Evolutionary conservation across 2,329 filamentous ascomycete species (phyloP).

Genomic region (Cytospora schulzeri): DNA sequence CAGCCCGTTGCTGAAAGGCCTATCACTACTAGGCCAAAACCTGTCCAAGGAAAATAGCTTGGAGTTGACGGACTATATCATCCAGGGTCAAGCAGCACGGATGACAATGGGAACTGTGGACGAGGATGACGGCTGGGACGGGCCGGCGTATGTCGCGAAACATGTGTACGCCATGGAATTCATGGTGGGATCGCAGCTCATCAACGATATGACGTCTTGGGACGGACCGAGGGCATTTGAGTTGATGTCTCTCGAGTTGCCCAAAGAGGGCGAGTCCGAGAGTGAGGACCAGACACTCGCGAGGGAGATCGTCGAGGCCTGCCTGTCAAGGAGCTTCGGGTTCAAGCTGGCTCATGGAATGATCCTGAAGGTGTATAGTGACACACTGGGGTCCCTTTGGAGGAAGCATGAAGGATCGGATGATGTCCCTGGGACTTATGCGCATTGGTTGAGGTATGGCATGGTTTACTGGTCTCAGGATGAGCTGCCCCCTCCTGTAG

Average conservation of each 20-base stretch:
- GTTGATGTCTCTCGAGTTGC: slow-evolving; percentile 49
- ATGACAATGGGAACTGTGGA: slow-evolving; percentile 56
- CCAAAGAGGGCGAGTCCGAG: slow-evolving; percentile 42
- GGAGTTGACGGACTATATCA: slow-evolving; percentile 58
- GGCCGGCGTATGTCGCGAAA: slow-evolving; percentile 51
- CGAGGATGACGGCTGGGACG: slow-evolving; percentile 53
- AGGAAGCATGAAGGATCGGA: slow-evolving; percentile 52
- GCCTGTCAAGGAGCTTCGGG: slow-evolving; percentile 52
- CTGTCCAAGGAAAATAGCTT: slow-evolving; percentile 43
- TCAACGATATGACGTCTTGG: slow-evolving; percentile 56
- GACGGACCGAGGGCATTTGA: slow-evolving; percentile 51
- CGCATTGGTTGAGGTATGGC: slow-evolving; percentile 55
- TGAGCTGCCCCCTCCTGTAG: slow-evolving; percentile 39
- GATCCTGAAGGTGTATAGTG: slow-evolving; percentile 50
- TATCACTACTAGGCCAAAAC: slow-evolving; percentile 43
- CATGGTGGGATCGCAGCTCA: slow-evolving; percentile 53
- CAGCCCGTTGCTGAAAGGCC: slow-evolving; percentile 49
- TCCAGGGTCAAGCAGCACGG: slow-evolving; percentile 56
- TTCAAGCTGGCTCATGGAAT: slow-evolving; percentile 60
- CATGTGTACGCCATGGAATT: slow-evolving; percentile 54
- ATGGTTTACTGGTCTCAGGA: slow-evolving; percentile 51
- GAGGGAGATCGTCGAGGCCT: slow-evolving; percentile 53
- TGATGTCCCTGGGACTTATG: slow-evolving; percentile 53
- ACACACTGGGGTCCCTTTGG: slow-evolving; percentile 57
- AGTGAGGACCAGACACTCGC: slow-evolving; percentile 50